phyloP scores from a whole-genome alignment of 164 flowering plant genomes.

The Umbilicus rupestris region DNA sequence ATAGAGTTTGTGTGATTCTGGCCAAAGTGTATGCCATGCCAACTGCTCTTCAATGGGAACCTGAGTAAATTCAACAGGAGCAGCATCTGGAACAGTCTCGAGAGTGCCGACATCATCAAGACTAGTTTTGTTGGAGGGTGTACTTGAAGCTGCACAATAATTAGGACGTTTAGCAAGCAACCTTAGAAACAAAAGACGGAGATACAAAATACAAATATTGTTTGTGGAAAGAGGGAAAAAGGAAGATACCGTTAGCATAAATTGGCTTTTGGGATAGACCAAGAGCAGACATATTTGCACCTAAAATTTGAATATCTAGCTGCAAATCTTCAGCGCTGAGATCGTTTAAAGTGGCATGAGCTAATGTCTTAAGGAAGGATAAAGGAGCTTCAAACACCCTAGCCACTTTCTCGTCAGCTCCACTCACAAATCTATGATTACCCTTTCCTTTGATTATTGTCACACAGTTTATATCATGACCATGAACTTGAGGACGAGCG shows the following conservation, averaged over 20 bases:
- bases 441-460: slow-evolving; percentile 73
- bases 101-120: slow-evolving; percentile 56
- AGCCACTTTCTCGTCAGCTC: slow-evolving; percentile 98
- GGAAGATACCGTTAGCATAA: slow-evolving; percentile 52
- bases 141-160: slow-evolving; percentile 41
- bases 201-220: background rate
- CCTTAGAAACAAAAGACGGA: too few species aligned
- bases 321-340: slow-evolving; percentile 37
- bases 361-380: slow-evolving; percentile 78
- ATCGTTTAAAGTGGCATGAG: slow-evolving; percentile 35
- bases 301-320: slow-evolving; percentile 58
- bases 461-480: slow-evolving; percentile 91
- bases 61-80: slow-evolving; percentile 64
- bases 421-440: slow-evolving; percentile 83
- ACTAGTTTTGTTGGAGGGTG: slow-evolving; percentile 24
- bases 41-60: slow-evolving; percentile 93
- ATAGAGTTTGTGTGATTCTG: slow-evolving; percentile 94
- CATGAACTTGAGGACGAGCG: slow-evolving; percentile 98
- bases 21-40: slow-evolving; percentile 94
- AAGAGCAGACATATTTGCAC: slow-evolving; percentile 99
- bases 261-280: slow-evolving; percentile 94
- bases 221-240: slow-evolving; percentile 7
- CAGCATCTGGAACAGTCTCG: slow-evolving; percentile 89
- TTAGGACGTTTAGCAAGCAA: background rate
- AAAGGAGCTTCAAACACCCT: slow-evolving; percentile 95